Conservation (phyloP, 2,329 filamentous ascomycete genomes). For the Scedosporium apiospermum region DNA sequence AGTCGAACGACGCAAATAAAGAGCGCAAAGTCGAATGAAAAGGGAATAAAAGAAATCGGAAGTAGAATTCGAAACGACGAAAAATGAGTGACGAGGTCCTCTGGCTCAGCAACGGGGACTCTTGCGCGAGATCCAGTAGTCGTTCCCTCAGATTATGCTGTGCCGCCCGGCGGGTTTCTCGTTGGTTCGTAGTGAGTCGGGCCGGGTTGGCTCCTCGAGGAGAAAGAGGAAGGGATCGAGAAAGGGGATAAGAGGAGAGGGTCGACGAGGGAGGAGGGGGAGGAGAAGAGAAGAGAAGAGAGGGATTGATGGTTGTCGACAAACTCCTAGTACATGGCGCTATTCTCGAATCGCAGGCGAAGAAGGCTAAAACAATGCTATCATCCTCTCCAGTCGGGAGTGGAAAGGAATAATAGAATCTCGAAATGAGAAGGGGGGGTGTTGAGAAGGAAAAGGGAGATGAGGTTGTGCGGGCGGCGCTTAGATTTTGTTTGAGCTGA, state of each 20-base stretch:
- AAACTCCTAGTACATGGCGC: neutral
- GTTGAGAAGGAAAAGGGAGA: constrained; percentile 1
- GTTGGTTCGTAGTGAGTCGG: neutral
- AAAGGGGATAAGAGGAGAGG: neutral
- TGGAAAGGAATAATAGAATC: neutral
- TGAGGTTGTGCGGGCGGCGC: constrained; percentile 6
- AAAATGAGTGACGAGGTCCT: neutral
- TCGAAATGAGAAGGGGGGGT: neutral
- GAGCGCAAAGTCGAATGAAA: neutral
- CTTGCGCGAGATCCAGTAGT: neutral
- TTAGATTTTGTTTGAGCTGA: constrained; percentile 5
- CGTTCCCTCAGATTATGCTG: neutral
- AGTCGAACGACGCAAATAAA: neutral
- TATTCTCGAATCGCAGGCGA: neutral
- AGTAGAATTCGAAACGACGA: neutral
- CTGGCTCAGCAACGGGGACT: neutral
- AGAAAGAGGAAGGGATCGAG: neutral
- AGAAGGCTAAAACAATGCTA: neutral
- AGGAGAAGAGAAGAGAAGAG: neutral
- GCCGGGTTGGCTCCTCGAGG: neutral
- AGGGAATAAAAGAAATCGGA: neutral
- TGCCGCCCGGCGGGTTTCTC: neutral
- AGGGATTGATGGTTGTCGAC: neutral
- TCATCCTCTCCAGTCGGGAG: constrained; percentile 4
- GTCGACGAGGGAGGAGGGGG: neutral